A percentile compares a stretch with the other conserved stretches of the same genome.
Conservation (phyloP, 2,329 filamentous ascomycete species). For the Metarhizium humberi region DNA sequence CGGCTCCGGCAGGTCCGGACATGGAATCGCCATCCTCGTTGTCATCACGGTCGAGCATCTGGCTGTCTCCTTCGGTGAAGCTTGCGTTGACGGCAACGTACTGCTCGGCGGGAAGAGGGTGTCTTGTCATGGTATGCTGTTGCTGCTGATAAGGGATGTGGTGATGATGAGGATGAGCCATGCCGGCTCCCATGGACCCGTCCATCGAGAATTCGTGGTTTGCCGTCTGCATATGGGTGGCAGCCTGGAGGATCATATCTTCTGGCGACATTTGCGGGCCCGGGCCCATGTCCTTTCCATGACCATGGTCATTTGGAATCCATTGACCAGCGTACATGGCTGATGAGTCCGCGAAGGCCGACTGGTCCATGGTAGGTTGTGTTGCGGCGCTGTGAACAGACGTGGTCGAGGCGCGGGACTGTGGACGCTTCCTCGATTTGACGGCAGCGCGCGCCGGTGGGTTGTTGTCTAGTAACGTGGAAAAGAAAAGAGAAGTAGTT, state of each 20-base stretch:
- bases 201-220: slow-evolving; percentile 42
- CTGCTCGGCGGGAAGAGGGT: slow-evolving; percentile 44
- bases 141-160: slow-evolving; percentile 32
- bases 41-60: slow-evolving; percentile 52
- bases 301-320: slow-evolving; percentile 34
- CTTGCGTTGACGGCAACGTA: slow-evolving; percentile 38
- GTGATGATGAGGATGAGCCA: slow-evolving; percentile 25
- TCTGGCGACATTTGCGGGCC: slow-evolving; percentile 43
- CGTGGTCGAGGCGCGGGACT: slow-evolving; percentile 46
- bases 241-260: slow-evolving; percentile 50
- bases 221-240: slow-evolving; percentile 43
- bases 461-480: slow-evolving; percentile 14
- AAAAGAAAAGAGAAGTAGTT: slow-evolving; percentile 1
- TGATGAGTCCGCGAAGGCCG: slow-evolving; percentile 30
- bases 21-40: slow-evolving; percentile 48
- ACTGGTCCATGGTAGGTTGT: slow-evolving; percentile 41
- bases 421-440: slow-evolving; percentile 40
- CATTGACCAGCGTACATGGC: slow-evolving; percentile 41
- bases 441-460: slow-evolving; percentile 20
- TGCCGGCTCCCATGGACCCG: slow-evolving; percentile 32
- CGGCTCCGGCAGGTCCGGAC: slow-evolving; percentile 31
- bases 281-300: slow-evolving; percentile 32
- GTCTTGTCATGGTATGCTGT: slow-evolving; percentile 32
- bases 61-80: slow-evolving; percentile 49
- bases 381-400: slow-evolving; percentile 46